These are phyloP conservation scores for Lentinus brumalis DNA, from an alignment of 768 basidiomycete species.

Conservation along the genomic window DNA sequence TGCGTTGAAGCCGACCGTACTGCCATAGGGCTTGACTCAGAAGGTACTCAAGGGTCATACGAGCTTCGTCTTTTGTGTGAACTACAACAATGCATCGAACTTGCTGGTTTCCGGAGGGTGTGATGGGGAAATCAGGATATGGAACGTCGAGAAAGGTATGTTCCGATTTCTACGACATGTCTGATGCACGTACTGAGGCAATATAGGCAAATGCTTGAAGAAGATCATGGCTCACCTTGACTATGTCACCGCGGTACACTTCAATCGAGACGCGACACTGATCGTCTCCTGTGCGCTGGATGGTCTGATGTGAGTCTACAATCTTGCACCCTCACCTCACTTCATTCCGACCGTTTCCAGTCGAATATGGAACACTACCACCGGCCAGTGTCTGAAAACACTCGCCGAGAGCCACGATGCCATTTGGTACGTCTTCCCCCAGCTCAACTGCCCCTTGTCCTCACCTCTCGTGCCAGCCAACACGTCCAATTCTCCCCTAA, in stretches of 20 bases:
- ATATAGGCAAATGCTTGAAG: slow-evolving; percentile 77
- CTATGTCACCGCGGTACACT: slow-evolving; percentile 93
- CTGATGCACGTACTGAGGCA: too few relatives aligned
- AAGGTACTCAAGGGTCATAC: slow-evolving; percentile 81
- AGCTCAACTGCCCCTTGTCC: not conserved
- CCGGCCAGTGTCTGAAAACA: slow-evolving; percentile 95
- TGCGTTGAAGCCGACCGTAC: not conserved
- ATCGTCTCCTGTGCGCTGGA: slow-evolving; percentile 92
- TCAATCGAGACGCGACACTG: slow-evolving; percentile 88
- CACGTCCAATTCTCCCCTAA: slow-evolving; percentile 95
- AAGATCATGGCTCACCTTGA: slow-evolving; percentile 92
- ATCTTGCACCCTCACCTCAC: not conserved
- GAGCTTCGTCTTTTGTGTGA: slow-evolving; percentile 88
- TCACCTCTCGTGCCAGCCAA: slow-evolving; percentile 50
- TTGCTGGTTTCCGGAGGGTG: slow-evolving; percentile 90
- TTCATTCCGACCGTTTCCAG: slow-evolving; percentile 41
- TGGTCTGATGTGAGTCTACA: slow-evolving; percentile 79
- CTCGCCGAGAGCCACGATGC: slow-evolving; percentile 89
- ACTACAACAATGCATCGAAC: slow-evolving; percentile 87
- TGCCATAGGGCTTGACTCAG: slow-evolving; percentile 61
- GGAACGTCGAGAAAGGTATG: slow-evolving; percentile 83
- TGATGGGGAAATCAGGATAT: slow-evolving; percentile 91
- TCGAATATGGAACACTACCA: slow-evolving; percentile 92
- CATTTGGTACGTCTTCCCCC: slow-evolving; percentile 57
- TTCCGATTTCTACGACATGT: too few relatives aligned